phyloP scores from a whole-genome alignment of 73 alveolate genomes.

The Effrenium voratum region DNA sequence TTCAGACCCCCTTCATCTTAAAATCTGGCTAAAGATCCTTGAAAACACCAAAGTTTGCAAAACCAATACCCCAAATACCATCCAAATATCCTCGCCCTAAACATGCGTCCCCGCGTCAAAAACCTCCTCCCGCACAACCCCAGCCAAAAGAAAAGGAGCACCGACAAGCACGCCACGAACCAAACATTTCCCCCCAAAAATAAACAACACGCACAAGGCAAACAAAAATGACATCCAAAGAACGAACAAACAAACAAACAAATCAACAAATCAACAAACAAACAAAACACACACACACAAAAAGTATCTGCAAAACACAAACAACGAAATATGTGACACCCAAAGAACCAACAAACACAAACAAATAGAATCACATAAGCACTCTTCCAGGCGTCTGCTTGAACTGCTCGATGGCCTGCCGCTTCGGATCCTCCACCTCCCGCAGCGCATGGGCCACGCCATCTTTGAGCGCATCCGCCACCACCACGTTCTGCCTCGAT shows the following conservation, averaged over 20 bases:
- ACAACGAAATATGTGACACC: too few relatives aligned
- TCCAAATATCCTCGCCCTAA: neutral
- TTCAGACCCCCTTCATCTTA: too few relatives aligned
- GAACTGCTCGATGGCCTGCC: conserved; percentile 37
- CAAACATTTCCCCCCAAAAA: too few relatives aligned
- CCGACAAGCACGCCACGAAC: neutral
- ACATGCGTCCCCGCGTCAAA: neutral
- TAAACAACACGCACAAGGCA: too few relatives aligned
- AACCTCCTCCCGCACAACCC: neutral
- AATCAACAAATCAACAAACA: too few relatives aligned
- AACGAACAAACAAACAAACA: too few relatives aligned
- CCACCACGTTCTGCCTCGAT: conserved; percentile 81
- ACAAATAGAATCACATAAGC: too few relatives aligned
- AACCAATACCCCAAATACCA: neutral
- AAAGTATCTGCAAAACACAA: too few relatives aligned
- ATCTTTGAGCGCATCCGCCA: conserved; percentile 61
- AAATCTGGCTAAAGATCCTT: neutral
- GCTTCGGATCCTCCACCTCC: conserved; percentile 63
- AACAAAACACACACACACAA: too few relatives aligned
- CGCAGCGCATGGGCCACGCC: conserved; percentile 53
- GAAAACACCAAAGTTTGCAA: neutral
- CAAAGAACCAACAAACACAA: too few relatives aligned
- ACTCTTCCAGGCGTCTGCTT: neutral
- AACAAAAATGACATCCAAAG: too few relatives aligned
- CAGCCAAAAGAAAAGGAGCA: neutral